Evolutionary conservation across 148 eudicot genomes (phyloP).

Genomic region (Cornus florida): DNA sequence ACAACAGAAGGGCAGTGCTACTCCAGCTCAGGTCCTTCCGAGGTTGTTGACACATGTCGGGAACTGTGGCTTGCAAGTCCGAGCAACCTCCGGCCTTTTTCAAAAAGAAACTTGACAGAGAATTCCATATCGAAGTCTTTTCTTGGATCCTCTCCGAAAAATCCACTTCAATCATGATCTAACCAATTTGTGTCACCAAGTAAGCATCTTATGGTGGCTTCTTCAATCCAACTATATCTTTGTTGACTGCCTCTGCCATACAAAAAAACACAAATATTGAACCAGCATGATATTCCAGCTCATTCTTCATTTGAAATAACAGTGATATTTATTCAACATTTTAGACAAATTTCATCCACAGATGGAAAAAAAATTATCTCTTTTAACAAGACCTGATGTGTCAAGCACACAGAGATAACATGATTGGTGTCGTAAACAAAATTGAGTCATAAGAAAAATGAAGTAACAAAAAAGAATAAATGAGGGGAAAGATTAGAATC

Average conservation of each 20-base stretch:
- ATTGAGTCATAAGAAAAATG: background rate
- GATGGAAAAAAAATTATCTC: background rate
- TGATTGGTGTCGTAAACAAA: background rate
- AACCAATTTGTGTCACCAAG: background rate
- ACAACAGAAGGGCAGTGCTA: conserved; percentile 26
- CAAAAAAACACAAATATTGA: background rate
- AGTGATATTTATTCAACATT: background rate
- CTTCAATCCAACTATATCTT: background rate
- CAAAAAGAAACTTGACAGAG: background rate
- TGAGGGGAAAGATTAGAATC: background rate
- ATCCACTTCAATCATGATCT: background rate
- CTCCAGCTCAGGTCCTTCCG: conserved; percentile 15
- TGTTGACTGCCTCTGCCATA: conserved; percentile 3
- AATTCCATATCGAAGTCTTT: background rate
- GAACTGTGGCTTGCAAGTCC: background rate
- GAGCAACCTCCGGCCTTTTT: background rate
- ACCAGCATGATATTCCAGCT: background rate
- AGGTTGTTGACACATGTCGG: background rate
- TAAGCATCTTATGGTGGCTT: conserved; percentile 5
- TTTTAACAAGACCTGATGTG: background rate
- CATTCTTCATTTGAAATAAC: background rate
- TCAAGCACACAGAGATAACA: background rate
- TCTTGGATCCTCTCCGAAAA: conserved; percentile 3
- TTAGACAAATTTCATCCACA: background rate
- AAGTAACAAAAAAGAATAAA: background rate